These are phyloP conservation scores for Serendipita sp. DNA, from an alignment of 768 basidiomycete genomes.

Conservation along the genomic window DNA sequence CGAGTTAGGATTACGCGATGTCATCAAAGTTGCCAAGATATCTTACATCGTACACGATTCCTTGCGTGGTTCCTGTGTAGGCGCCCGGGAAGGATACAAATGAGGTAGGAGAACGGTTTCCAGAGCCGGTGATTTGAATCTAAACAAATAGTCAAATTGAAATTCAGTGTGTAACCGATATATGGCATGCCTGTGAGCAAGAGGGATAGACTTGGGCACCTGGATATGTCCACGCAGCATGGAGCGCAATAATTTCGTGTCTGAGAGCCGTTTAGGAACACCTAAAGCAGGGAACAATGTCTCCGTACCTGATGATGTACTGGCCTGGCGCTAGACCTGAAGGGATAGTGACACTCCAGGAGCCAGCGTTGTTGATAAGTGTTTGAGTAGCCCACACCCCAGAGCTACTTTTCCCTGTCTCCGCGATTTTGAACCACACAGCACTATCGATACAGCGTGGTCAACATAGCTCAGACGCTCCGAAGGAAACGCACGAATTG, in stretches of 20 bases:
- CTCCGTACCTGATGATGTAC: constrained; percentile 25
- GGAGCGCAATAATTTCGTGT: constrained; percentile 4
- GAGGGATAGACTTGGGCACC: constrained; percentile 29
- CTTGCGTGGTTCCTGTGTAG: constrained; percentile 15
- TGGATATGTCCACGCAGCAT: constrained; percentile 20
- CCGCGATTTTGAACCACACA: constrained; percentile 37
- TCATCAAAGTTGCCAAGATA: too few species aligned
- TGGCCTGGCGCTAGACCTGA: constrained; percentile 29
- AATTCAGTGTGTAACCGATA: too few species aligned
- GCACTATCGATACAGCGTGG: constrained; percentile 17
- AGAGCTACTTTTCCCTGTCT: constrained; percentile 27
- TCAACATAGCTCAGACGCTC: not conserved
- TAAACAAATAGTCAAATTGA: too few species aligned
- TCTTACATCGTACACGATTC: constrained; percentile 8
- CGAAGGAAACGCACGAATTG: constrained; percentile 18
- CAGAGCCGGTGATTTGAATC: constrained; percentile 29
- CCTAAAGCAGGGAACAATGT: too few species aligned
- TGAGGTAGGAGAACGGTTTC: constrained; percentile 26
- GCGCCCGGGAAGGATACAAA: constrained; percentile 36
- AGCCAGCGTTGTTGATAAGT: constrained; percentile 23
- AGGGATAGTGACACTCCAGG: constrained; percentile 33
- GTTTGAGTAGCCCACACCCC: constrained; percentile 32
- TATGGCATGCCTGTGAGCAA: constrained; percentile 19
- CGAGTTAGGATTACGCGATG: too few species aligned
- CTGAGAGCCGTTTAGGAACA: too few species aligned